Evolutionary conservation across 176 grass and related monocot genomes (phyloP), one percentile per base, ranked within the genome.

Genomic region (Aegilops umbellulata): DNA sequence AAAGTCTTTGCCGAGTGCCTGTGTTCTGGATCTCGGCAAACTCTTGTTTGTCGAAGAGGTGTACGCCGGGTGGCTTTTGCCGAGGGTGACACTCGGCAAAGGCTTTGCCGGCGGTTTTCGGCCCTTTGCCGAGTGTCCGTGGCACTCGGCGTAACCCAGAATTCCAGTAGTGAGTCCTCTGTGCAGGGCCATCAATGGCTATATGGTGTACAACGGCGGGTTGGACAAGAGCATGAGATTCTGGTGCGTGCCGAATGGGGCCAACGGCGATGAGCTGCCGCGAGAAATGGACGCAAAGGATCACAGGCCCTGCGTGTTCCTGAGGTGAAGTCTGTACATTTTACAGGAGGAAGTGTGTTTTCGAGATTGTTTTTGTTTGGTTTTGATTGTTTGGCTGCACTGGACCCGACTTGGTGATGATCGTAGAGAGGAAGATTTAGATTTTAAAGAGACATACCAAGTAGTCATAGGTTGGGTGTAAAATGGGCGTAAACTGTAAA

Each of bases 181-280:
- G 49, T 86, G 49, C 67, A 80, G 90, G 30, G 25, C 87, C 7
- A 89, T 58, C 77, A 88, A 92, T 1, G 92, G 96, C 0, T 94
- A 82, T 47, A 90, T 98, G 90, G 74, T 98, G 79, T 95, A 95
- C 81, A 94, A 88, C 74, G 96, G 93, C 4, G 89, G 96, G 49
- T 81, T 98, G 15, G 93, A 98, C 57, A 95, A 88, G 84, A 95
- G 70, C 84, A 91, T 98, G 74, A 94, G 90, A 60, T 93, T 98
- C 47, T 98, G 96, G 96, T 98, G 93, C 93, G 92, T 92, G 68
- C 83, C 93, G 1, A 42, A 65, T 17, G 66, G 16, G 8, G 65
- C 63, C 22, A 69, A 55, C 14, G 46, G 1, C 58, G 58, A 47
- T 31, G 42, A 76, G 2, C 80, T 42, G 29, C 79, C 39, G 53